Conservation (phyloP, 129 eudicot species). For the Helichrysum umbraculigerum region DNA sequence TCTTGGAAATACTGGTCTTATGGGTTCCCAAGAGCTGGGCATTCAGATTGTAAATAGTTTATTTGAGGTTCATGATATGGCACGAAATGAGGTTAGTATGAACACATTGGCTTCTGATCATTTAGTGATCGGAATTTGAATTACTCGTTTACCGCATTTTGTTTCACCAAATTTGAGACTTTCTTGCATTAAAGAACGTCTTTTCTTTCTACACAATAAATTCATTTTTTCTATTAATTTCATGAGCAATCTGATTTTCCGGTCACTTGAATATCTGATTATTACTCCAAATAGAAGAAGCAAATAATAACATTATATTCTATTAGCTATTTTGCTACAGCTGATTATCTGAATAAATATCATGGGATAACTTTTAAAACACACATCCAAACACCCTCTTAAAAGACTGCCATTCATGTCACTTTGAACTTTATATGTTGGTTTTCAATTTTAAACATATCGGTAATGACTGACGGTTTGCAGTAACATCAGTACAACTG, state of each 20-base stretch:
- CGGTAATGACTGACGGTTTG: background rate
- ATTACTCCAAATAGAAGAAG: background rate
- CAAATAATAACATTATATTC: background rate
- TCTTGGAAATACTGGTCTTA: conserved; percentile 48
- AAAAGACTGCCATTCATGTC: background rate
- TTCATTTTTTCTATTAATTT: background rate
- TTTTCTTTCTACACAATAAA: background rate
- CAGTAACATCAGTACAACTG: background rate
- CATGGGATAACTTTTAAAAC: background rate
- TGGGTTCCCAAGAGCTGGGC: conserved; percentile 74
- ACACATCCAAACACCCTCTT: background rate
- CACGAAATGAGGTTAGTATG: conserved; percentile 75
- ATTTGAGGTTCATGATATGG: conserved; percentile 82
- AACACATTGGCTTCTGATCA: conserved; percentile 1
- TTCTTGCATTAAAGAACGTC: background rate
- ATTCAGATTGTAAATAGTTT: conserved; percentile 62
- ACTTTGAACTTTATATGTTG: background rate
- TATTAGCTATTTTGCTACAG: background rate
- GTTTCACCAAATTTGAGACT: background rate
- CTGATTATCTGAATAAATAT: background rate
- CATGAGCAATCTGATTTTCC: background rate
- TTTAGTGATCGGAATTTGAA: background rate
- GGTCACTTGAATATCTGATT: background rate
- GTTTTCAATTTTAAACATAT: background rate
- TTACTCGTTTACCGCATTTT: background rate